phyloP scores from a whole-genome alignment of 108 stramenopile species.

The Conticribra guillardii region DNA sequence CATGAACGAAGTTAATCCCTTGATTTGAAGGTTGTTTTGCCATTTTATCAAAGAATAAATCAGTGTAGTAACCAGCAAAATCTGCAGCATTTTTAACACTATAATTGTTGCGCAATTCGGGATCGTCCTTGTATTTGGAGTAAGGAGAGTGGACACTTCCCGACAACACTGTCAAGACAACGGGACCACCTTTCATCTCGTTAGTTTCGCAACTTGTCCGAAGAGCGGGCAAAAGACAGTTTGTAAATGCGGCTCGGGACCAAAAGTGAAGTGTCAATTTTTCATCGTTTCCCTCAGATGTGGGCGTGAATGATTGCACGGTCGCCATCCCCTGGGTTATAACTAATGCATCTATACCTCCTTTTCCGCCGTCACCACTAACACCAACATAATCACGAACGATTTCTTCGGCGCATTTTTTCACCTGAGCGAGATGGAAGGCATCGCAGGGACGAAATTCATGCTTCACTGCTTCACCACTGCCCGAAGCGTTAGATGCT shows the following conservation, averaged over 20 bases:
- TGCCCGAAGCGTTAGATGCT: not conserved
- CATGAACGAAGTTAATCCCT: constrained; percentile 50
- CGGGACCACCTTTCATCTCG: constrained; percentile 34
- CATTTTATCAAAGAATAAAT: constrained; percentile 62
- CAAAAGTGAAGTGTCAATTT: constrained; percentile 57
- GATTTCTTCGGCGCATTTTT: constrained; percentile 40
- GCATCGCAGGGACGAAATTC: constrained; percentile 54
- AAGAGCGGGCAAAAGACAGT: constrained; percentile 36
- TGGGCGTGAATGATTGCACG: constrained; percentile 56
- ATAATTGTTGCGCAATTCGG: constrained; percentile 52
- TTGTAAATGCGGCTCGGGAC: constrained; percentile 45
- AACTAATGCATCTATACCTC: constrained; percentile 56
- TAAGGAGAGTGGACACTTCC: constrained; percentile 66
- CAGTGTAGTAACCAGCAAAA: constrained; percentile 67
- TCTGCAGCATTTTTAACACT: constrained; percentile 62
- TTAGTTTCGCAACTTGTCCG: constrained; percentile 1
- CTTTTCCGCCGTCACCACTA: not conserved
- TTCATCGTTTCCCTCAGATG: constrained; percentile 63
- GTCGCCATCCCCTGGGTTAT: constrained; percentile 81
- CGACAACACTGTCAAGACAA: constrained; percentile 52
- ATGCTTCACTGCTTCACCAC: constrained; percentile 11
- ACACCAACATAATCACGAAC: constrained; percentile 9
- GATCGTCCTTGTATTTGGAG: constrained; percentile 44
- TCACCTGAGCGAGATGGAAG: constrained; percentile 49
- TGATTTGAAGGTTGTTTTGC: constrained; percentile 23